Evolutionary conservation across 2,329 filamentous ascomycete species (phyloP).

Genomic region (Pleomassaria siparia): DNA sequence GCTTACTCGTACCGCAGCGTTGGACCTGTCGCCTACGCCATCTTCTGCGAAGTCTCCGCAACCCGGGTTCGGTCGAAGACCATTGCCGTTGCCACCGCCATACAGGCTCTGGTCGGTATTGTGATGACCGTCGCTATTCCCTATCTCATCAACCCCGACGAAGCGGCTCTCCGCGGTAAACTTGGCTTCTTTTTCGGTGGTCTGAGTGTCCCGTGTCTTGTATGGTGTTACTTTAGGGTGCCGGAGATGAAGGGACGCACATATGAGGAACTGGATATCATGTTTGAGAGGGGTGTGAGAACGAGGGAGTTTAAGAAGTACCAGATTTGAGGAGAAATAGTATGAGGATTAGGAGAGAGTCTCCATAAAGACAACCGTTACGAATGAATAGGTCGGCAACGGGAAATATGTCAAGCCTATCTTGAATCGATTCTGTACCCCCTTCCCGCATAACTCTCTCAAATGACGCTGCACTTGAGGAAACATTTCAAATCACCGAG

Average conservation of each 20-base stretch:
- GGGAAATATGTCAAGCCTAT: too few relatives aligned
- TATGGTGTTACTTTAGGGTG: slow-evolving; percentile 43
- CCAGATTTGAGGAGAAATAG: slow-evolving; percentile 7
- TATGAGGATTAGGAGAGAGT: background rate
- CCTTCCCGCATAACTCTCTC: too few relatives aligned
- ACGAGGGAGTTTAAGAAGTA: slow-evolving; percentile 37
- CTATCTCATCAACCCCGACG: slow-evolving; percentile 46
- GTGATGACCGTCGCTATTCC: slow-evolving; percentile 45
- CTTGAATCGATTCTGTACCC: too few relatives aligned
- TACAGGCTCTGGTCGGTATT: slow-evolving; percentile 45
- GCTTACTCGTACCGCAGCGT: slow-evolving; percentile 67
- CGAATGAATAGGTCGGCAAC: too few relatives aligned
- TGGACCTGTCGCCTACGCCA: slow-evolving; percentile 83
- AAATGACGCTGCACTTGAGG: too few relatives aligned
- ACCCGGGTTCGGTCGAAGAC: slow-evolving; percentile 85
- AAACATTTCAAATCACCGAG: too few relatives aligned
- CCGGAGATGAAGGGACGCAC: slow-evolving; percentile 47
- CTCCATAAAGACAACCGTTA: too few relatives aligned
- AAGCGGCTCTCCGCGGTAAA: slow-evolving; percentile 44
- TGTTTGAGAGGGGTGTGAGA: slow-evolving; percentile 42
- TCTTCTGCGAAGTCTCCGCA: slow-evolving; percentile 79
- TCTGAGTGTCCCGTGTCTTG: slow-evolving; percentile 32
- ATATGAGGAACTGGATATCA: slow-evolving; percentile 47
- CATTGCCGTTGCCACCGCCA: slow-evolving; percentile 68
- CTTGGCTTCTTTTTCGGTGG: slow-evolving; percentile 48